Conservation (phyloP, 139 green algal species). For the Chlamydomonas incerta region DNA sequence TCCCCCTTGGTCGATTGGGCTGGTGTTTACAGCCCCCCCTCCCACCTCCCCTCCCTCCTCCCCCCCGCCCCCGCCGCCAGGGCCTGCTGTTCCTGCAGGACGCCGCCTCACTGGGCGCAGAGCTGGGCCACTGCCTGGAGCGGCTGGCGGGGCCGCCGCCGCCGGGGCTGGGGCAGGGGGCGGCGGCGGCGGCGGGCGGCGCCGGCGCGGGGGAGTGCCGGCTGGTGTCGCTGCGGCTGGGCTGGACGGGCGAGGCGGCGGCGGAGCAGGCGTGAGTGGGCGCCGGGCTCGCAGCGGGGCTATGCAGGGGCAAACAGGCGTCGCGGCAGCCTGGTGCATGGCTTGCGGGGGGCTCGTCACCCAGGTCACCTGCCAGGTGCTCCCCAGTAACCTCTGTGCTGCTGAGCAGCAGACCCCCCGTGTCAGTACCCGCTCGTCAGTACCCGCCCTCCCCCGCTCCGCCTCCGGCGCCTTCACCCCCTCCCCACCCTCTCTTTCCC, state of each 20-base stretch:
- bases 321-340: background rate
- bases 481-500: too few species aligned
- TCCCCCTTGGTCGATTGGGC: too few species aligned
- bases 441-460: too few species aligned
- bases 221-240: conserved; percentile 6
- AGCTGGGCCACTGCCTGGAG: background rate
- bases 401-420: too few species aligned
- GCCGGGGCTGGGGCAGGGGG: too few species aligned
- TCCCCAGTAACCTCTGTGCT: background rate
- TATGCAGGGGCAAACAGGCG: background rate
- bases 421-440: too few species aligned
- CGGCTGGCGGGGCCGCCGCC: background rate
- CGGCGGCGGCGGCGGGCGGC: too few species aligned
- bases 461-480: too few species aligned
- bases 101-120: background rate
- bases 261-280: background rate
- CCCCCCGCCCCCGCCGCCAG: background rate
- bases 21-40: too few species aligned
- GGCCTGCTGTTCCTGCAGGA: conserved; percentile 21
- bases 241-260: background rate
- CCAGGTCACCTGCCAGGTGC: too few species aligned
- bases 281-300: background rate
- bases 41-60: background rate
- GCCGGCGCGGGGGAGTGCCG: background rate
- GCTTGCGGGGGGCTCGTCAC: background rate